Evolutionary conservation across 352 stramenopile species (phyloP), one percentile per base, ranked within the genome.

Genomic region (Globisporangium ultimum): DNA sequence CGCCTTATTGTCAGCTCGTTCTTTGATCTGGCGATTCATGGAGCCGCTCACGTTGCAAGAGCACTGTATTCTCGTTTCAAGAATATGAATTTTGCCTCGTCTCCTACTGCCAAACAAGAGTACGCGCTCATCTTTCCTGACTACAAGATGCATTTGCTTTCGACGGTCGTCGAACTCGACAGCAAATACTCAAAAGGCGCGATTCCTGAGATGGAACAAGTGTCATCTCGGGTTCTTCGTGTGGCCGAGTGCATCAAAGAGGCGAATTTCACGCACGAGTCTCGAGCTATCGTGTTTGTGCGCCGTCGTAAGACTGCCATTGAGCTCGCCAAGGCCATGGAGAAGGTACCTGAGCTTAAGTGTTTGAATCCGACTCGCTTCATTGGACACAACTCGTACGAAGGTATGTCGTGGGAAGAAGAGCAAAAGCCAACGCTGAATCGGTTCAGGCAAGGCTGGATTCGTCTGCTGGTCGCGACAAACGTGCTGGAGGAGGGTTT

Each of bases 401-500:
- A 91, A 63, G 81, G 84, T 11, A 93, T 93, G 84, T 81, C 66
- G 2, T 91, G 81, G 80, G 80, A 93, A 60, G 68, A 88, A 13
- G 81, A 93, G 62, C 84, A 93, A 32, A 76, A 81, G 18, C 81
- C 80, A 2, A 91, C 78, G 18, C 70, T 93, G 7, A 70, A 89
- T 14, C 66, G 69, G 3, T 93, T 93, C 64, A 73, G 81, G 3
- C 74, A 84, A 46, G 84, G 81, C 7, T 61, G 73, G 5, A 91
- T 91, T 41, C 71, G 81, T 10, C 68, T 91, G 49, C 67, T 93
- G 28, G 78, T 93, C 15, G 84, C 84, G 14, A 93, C 84, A 15
- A 93, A 88, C 58, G 84, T 93, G 3, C 65, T 93, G 8, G 84
- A 93, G 62, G 84, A 91, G 75, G 84, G 81, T 1, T 63, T 93